These are phyloP conservation scores for Millerago galiae DNA, from an alignment of 805 yeast species.

Conservation along the genomic window DNA sequence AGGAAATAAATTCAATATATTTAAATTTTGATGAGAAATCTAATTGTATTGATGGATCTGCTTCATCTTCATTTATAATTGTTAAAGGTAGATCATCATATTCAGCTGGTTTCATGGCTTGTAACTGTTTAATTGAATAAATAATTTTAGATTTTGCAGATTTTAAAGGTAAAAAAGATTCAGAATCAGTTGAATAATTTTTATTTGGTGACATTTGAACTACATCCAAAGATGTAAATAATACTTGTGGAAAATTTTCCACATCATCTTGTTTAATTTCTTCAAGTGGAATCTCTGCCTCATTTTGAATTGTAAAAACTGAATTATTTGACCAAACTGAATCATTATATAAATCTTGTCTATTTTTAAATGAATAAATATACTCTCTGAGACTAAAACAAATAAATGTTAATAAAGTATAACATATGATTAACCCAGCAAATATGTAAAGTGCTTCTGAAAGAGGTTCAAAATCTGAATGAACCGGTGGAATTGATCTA, in stretches of 20 bases:
- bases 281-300: too few relatives aligned
- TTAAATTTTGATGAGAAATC: constrained; percentile 8
- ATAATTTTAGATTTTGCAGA: background rate
- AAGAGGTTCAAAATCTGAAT: constrained; percentile 17
- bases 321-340: constrained; percentile 17
- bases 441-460: constrained; percentile 23
- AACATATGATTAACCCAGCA: constrained; percentile 13
- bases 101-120: constrained; percentile 14
- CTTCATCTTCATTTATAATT: background rate
- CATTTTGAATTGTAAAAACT: background rate
- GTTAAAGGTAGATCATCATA: constrained; percentile 12
- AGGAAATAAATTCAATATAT: constrained; percentile 17
- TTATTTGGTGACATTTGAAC: constrained; percentile 8
- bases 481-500: constrained; percentile 5
- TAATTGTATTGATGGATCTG: constrained; percentile 2
- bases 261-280: too few relatives aligned
- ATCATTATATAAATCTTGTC: constrained; percentile 15
- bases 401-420: constrained; percentile 15
- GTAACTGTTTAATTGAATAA: constrained; percentile 17
- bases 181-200: background rate
- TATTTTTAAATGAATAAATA: constrained; percentile 13
- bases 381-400: constrained; percentile 27
- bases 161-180: background rate
- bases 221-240: constrained; percentile 7
- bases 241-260: too few relatives aligned